phyloP scores from a whole-genome alignment of 2,329 filamentous ascomycete genomes.

The Penicillium sp. region DNA sequence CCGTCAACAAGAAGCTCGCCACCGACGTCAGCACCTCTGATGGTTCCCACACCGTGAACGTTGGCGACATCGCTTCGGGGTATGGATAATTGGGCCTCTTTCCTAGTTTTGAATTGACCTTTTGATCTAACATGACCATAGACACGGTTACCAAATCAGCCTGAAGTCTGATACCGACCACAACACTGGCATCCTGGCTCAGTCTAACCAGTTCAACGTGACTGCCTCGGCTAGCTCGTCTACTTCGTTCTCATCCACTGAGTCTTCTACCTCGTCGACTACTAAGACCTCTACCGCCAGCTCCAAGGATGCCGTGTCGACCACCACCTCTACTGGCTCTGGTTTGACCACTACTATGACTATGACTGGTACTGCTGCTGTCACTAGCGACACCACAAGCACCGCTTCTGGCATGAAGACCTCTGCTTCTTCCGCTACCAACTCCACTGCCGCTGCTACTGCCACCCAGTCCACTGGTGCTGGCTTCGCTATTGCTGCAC shows the following conservation, averaged over 20 bases:
- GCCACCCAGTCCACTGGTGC: constrained; percentile 12
- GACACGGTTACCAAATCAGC: constrained; percentile 43
- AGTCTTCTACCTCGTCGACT: too few relatives aligned
- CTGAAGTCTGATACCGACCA: constrained; percentile 32
- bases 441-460: constrained; percentile 2
- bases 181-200: constrained; percentile 44
- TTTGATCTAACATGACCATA: constrained; percentile 14
- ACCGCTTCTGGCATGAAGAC: constrained; percentile 7
- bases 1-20: constrained; percentile 33
- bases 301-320: not conserved
- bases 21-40: constrained; percentile 37
- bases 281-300: constrained; percentile 5
- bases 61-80: constrained; percentile 26
- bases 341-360: not conserved
- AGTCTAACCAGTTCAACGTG: constrained; percentile 39
- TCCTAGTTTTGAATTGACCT: not conserved
- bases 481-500: constrained; percentile 13
- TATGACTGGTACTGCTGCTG: not conserved
- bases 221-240: constrained; percentile 18
- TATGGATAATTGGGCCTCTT: constrained; percentile 7
- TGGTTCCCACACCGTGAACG: constrained; percentile 36
- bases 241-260: constrained; percentile 5
- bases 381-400: constrained; percentile 2
- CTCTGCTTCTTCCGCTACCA: constrained; percentile 4
- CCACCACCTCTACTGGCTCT: constrained; percentile 7